Percentiles rank a stretch among this genome's conserved stretches.
Evolutionary conservation across 257 asterid genomes (phyloP).

Genomic region (Scutellaria galericulata): DNA sequence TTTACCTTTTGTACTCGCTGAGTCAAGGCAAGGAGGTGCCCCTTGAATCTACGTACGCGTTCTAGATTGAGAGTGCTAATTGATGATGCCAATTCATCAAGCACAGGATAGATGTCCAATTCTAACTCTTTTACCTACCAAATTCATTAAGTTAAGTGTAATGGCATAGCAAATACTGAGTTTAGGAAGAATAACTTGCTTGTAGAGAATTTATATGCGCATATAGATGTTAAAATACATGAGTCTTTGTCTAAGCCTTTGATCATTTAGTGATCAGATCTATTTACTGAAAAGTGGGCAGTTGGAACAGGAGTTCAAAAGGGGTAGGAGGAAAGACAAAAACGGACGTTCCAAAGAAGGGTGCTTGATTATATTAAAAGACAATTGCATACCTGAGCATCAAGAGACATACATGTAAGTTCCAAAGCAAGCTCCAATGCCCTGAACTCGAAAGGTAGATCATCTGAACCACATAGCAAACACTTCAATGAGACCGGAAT

Average conservation of each 20-base stretch:
- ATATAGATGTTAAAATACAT: too few species aligned
- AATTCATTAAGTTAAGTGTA: conserved; percentile 40
- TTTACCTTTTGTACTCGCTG: conserved; percentile 95
- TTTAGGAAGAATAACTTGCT: background rate
- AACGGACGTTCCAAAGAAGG: background rate
- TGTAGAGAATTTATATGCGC: too few species aligned
- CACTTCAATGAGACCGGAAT: conserved; percentile 32
- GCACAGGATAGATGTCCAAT: conserved; percentile 87
- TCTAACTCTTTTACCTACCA: conserved; percentile 90
- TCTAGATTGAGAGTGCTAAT: conserved; percentile 93
- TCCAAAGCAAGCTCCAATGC: conserved; percentile 98
- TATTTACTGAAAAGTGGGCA: background rate
- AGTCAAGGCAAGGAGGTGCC: conserved; percentile 91
- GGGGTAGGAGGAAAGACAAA: background rate
- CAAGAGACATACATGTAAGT: conserved; percentile 88
- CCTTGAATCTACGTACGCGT: conserved; percentile 97
- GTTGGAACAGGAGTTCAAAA: conserved; percentile 1
- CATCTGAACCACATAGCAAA: conserved; percentile 65
- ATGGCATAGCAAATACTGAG: conserved; percentile 5
- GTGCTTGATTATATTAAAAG: conserved; percentile 19
- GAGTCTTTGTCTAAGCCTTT: too few species aligned
- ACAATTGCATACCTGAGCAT: conserved; percentile 74
- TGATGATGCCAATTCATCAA: conserved; percentile 87
- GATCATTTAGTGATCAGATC: background rate
- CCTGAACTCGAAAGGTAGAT: conserved; percentile 93